Percentiles rank a stretch among this genome's conserved stretches.
Conservation (phyloP, 2,329 filamentous ascomycete species). For the Niveomyces coronatus region DNA sequence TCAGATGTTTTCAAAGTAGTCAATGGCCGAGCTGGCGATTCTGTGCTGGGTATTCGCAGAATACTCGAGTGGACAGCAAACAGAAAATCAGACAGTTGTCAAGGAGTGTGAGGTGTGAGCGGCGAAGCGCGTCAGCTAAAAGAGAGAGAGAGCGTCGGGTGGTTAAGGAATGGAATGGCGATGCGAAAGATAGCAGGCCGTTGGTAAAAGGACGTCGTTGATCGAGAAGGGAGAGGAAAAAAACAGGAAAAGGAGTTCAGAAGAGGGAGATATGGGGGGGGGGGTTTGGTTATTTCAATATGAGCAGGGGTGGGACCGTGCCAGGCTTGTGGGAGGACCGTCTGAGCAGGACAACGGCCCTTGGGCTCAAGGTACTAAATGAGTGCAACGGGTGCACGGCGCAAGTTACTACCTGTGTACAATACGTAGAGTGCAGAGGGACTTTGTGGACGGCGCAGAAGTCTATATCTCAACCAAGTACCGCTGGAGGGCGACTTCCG, state of each 20-base stretch:
- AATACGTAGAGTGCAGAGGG: too few relatives aligned
- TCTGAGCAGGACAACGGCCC: too few relatives aligned
- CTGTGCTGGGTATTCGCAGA: conserved; percentile 11
- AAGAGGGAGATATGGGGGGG: conserved; percentile 13
- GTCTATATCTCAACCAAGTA: background rate
- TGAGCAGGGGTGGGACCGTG: conserved; percentile 7
- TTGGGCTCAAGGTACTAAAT: too few relatives aligned
- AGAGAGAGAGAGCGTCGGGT: conserved; percentile 8
- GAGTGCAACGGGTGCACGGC: too few relatives aligned
- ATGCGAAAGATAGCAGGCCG: conserved; percentile 6
- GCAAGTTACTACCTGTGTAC: too few relatives aligned
- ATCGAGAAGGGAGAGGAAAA: conserved; percentile 9
- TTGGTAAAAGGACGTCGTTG: conserved; percentile 13
- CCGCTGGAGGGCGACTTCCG: background rate
- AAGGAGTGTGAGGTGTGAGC: conserved; percentile 12
- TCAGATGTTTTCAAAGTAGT: background rate
- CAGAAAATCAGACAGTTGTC: background rate
- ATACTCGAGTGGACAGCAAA: conserved; percentile 10
- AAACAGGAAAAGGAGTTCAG: conserved; percentile 2
- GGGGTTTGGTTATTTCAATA: conserved; percentile 17
- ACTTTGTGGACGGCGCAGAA: background rate
- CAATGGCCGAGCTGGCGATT: too few relatives aligned
- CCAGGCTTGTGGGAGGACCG: background rate
- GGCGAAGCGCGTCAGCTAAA: conserved; percentile 7
- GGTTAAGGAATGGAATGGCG: conserved; percentile 11